phyloP scores from a whole-genome alignment of 371 early-diverging fungal genomes.

The Mucor indicus region DNA sequence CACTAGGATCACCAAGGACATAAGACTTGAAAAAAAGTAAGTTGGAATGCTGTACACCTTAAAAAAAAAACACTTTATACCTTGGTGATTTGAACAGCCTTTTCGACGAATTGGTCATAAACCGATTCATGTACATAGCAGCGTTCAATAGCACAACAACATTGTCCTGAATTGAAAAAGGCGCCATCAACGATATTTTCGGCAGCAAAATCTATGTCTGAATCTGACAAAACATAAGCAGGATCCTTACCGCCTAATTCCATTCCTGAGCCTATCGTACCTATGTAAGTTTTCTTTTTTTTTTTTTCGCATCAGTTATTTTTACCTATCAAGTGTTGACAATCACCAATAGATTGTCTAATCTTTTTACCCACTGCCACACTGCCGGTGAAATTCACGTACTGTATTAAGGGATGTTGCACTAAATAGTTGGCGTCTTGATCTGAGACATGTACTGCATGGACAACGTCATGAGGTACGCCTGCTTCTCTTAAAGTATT shows the following conservation, averaged over 20 bases:
- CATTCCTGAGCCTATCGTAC: slow-evolving; percentile 58
- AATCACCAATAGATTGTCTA: slow-evolving; percentile 54
- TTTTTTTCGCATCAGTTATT: too few species aligned
- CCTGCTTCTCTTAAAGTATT: slow-evolving; percentile 68
- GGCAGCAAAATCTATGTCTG: slow-evolving; percentile 66
- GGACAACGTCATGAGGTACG: slow-evolving; percentile 68
- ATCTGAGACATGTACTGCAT: slow-evolving; percentile 61
- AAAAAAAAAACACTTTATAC: slow-evolving; percentile 19
- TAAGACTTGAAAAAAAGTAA: slow-evolving; percentile 24
- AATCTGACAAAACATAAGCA: slow-evolving; percentile 79
- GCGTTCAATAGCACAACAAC: slow-evolving; percentile 82
- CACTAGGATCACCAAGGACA: slow-evolving; percentile 67
- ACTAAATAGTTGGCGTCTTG: slow-evolving; percentile 51
- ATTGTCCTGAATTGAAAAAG: slow-evolving; percentile 84
- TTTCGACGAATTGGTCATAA: slow-evolving; percentile 72
- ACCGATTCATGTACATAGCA: slow-evolving; percentile 78
- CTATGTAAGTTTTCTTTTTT: too few species aligned
- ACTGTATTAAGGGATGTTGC: slow-evolving; percentile 58
- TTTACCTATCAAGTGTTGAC: slow-evolving; percentile 63
- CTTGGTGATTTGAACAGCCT: slow-evolving; percentile 63
- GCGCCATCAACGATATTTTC: slow-evolving; percentile 82
- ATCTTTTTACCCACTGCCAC: slow-evolving; percentile 75
- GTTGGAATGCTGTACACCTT: too few species aligned
- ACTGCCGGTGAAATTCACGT: slow-evolving; percentile 83
- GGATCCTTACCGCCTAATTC: slow-evolving; percentile 90